Percentiles rank a stretch among this genome's conserved stretches.
phyloP scores from a whole-genome alignment of 495 filamentous ascomycete genomes.

The Podospora fimiseda region DNA sequence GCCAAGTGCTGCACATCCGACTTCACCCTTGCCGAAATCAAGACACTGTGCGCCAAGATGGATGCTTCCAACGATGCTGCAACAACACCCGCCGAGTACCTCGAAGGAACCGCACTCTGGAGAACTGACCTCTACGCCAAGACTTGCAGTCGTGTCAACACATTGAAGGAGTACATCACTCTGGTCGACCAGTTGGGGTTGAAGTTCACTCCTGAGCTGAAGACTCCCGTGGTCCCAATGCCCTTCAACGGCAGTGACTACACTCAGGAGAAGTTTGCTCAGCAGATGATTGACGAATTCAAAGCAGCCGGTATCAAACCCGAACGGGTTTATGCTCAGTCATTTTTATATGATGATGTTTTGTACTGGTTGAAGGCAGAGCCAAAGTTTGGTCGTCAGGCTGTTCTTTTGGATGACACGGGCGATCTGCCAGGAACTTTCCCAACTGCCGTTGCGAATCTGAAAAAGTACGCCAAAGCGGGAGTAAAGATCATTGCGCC shows the following conservation, averaged over 20 bases:
- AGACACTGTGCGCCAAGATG: conserved; percentile 56
- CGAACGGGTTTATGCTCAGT: conserved; percentile 53
- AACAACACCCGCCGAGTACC: conserved; percentile 46
- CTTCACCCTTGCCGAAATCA: conserved; percentile 54
- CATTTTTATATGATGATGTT: conserved; percentile 53
- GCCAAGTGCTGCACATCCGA: conserved; percentile 60
- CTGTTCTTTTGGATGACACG: conserved; percentile 52
- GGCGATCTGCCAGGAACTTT: conserved; percentile 42
- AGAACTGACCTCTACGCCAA: conserved; percentile 52
- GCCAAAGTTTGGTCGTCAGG: conserved; percentile 50
- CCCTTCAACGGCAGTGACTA: conserved; percentile 48
- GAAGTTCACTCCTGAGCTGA: conserved; percentile 57
- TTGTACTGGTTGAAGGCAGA: conserved; percentile 56
- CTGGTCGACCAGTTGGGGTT: conserved; percentile 46
- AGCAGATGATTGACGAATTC: conserved; percentile 55
- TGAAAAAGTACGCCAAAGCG: conserved; percentile 38
- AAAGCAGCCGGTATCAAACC: conserved; percentile 44
- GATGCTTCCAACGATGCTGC: conserved; percentile 50
- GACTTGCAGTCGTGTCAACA: conserved; percentile 48
- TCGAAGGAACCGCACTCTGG: conserved; percentile 47
- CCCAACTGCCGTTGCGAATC: conserved; percentile 39
- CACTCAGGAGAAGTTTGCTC: conserved; percentile 51
- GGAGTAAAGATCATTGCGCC: conserved; percentile 42
- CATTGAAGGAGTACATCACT: conserved; percentile 47
- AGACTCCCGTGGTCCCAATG: conserved; percentile 53